Evolutionary conservation across 2,329 filamentous ascomycete species (phyloP).

Genomic region (Aspergillus sojae): DNA sequence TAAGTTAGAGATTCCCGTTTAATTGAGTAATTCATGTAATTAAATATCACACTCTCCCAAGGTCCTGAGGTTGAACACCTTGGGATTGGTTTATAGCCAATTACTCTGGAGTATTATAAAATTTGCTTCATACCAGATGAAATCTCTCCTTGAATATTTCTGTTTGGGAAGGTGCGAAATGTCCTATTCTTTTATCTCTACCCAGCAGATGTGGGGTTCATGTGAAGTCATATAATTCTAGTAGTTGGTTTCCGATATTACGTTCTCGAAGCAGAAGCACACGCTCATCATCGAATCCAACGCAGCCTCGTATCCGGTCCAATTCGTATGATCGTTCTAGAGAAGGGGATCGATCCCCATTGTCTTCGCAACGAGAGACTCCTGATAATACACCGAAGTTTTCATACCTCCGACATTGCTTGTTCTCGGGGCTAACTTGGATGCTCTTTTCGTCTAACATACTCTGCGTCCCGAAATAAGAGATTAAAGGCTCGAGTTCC

Average conservation of each 20-base stretch:
- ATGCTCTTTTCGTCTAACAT: constrained; percentile 56
- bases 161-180: not conserved
- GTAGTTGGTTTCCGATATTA: constrained; percentile 66
- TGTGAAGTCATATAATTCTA: constrained; percentile 88
- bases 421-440: constrained; percentile 50
- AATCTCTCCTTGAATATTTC: not conserved
- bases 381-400: constrained; percentile 7
- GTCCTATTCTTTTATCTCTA: not conserved
- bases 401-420: constrained; percentile 10
- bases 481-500: constrained; percentile 77
- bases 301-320: constrained; percentile 61
- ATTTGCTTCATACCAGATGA: not conserved
- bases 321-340: constrained; percentile 42
- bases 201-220: constrained; percentile 33
- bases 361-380: constrained; percentile 19
- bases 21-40: not conserved
- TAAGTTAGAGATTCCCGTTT: not conserved
- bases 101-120: not conserved
- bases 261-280: constrained; percentile 82
- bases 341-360: constrained; percentile 25
- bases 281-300: constrained; percentile 89
- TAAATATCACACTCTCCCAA: not conserved
- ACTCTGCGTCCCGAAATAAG: constrained; percentile 48
- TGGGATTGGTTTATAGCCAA: not conserved
- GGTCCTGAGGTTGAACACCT: not conserved